Evolutionary conservation across 495 filamentous ascomycete species (phyloP).

Genomic region (Pseudomonodictys pantanalensis): DNA sequence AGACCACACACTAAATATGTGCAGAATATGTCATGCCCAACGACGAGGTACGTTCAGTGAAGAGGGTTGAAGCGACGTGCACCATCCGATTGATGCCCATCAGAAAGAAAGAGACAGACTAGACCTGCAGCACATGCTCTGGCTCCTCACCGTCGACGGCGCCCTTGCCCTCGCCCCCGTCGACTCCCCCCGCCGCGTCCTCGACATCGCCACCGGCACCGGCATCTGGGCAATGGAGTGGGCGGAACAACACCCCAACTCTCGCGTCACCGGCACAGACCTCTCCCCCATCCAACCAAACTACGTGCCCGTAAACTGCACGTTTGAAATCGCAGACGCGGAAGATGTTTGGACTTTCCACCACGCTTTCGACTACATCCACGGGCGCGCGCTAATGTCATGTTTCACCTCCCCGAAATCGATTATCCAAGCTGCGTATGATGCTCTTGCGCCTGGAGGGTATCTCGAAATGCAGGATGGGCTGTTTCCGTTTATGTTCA

Average conservation of each 20-base stretch:
- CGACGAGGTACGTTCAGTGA: conserved; percentile 17
- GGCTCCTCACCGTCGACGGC: conserved; percentile 51
- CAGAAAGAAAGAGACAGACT: conserved; percentile 22
- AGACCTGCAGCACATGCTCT: conserved; percentile 66
- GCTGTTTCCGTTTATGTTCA: too few relatives aligned
- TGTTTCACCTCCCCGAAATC: conserved; percentile 7
- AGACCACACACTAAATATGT: background rate
- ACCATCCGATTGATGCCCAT: too few relatives aligned
- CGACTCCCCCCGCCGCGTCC: conserved; percentile 5
- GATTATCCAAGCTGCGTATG: conserved; percentile 16
- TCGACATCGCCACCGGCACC: conserved; percentile 29
- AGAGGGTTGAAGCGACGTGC: too few relatives aligned
- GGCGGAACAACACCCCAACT: conserved; percentile 16
- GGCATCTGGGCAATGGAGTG: conserved; percentile 31
- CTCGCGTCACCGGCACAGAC: conserved; percentile 20
- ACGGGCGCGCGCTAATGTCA: conserved; percentile 18
- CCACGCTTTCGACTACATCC: conserved; percentile 24
- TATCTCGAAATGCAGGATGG: too few relatives aligned
- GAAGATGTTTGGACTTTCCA: conserved; percentile 22
- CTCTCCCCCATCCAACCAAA: conserved; percentile 27
- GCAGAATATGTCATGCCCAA: conserved; percentile 16
- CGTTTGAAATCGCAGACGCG: conserved; percentile 24
- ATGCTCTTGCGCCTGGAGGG: conserved; percentile 12
- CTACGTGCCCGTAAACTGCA: conserved; percentile 25
- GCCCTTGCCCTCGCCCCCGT: conserved; percentile 54